A percentile compares a stretch with the other conserved stretches of the same genome.
Evolutionary conservation across 495 filamentous ascomycete genomes (phyloP).

Genomic region (Pyronema domesticum): DNA sequence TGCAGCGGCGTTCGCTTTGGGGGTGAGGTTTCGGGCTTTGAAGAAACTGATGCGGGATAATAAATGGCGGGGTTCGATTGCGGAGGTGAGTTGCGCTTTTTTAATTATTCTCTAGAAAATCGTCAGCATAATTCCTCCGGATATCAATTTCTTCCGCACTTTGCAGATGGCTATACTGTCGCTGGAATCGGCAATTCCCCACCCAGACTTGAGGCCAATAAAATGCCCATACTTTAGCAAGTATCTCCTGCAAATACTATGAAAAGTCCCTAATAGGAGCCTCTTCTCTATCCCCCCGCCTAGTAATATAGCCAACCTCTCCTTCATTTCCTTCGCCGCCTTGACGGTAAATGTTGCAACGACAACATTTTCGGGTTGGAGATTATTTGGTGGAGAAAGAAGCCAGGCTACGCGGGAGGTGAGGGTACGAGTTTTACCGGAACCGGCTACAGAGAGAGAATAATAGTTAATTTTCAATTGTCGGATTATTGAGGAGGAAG

Average conservation of each 20-base stretch:
- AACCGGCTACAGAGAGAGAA: constrained; percentile 27
- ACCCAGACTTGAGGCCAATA: constrained; percentile 65
- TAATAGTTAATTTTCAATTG: constrained; percentile 6
- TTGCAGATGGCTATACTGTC: constrained; percentile 51
- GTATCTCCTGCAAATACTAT: constrained; percentile 80
- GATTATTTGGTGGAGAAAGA: constrained; percentile 56
- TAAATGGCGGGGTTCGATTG: constrained; percentile 50
- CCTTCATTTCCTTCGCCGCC: constrained; percentile 88
- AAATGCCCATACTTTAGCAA: constrained; percentile 68
- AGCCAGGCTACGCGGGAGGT: constrained; percentile 89
- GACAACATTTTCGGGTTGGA: constrained; percentile 70
- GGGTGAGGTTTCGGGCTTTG: constrained; percentile 44
- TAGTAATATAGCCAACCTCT: constrained; percentile 60
- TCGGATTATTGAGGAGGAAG: not conserved
- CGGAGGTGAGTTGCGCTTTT: constrained; percentile 25
- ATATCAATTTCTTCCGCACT: not conserved
- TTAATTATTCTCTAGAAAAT: constrained; percentile 62
- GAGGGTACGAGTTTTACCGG: constrained; percentile 92
- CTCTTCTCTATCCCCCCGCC: constrained; percentile 60
- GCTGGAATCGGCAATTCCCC: constrained; percentile 79
- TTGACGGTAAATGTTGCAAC: constrained; percentile 98
- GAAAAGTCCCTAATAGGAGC: constrained; percentile 84
- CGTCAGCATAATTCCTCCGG: not conserved
- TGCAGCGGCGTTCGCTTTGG: constrained; percentile 10
- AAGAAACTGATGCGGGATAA: constrained; percentile 64